A percentile compares a stretch with the other conserved stretches of the same genome.
Conservation (phyloP, 2,329 filamentous ascomycete species). For the Fusarium neocosmosporiellum region DNA sequence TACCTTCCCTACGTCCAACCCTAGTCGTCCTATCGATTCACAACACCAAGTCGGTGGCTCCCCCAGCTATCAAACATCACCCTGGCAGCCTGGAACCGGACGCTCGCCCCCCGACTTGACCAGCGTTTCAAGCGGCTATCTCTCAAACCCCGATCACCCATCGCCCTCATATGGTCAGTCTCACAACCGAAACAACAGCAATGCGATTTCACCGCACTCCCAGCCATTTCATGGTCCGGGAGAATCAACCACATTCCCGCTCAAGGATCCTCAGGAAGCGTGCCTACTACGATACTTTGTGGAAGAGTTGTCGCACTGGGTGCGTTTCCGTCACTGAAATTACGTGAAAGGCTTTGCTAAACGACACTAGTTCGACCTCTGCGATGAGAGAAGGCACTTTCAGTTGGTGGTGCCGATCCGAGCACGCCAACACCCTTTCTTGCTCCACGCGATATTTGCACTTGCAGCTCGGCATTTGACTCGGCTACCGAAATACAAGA, state of each 20-base stretch:
- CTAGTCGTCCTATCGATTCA: neutral
- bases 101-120: conserved; percentile 24
- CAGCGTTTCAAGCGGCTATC: conserved; percentile 16
- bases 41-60: conserved; percentile 5
- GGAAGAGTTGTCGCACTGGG: conserved; percentile 55
- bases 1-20: neutral
- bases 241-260: conserved; percentile 41
- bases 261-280: conserved; percentile 51
- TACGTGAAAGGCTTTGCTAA: conserved; percentile 1
- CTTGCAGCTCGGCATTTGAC: conserved; percentile 54
- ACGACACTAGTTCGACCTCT: conserved; percentile 50
- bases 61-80: conserved; percentile 13
- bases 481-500: conserved; percentile 53
- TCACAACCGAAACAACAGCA: neutral
- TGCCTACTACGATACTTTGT: conserved; percentile 54
- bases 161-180: conserved; percentile 22
- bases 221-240: conserved; percentile 8
- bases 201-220: conserved; percentile 18
- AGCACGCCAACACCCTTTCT: conserved; percentile 50
- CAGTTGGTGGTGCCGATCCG: conserved; percentile 51
- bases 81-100: conserved; percentile 24
- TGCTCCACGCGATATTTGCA: conserved; percentile 55
- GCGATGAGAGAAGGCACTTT: conserved; percentile 54
- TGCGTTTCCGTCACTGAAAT: conserved; percentile 20
- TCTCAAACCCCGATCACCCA: conserved; percentile 14